Evolutionary conservation across 2,329 filamentous ascomycete genomes (phyloP).

Genomic region (Penicillium olsonii): DNA sequence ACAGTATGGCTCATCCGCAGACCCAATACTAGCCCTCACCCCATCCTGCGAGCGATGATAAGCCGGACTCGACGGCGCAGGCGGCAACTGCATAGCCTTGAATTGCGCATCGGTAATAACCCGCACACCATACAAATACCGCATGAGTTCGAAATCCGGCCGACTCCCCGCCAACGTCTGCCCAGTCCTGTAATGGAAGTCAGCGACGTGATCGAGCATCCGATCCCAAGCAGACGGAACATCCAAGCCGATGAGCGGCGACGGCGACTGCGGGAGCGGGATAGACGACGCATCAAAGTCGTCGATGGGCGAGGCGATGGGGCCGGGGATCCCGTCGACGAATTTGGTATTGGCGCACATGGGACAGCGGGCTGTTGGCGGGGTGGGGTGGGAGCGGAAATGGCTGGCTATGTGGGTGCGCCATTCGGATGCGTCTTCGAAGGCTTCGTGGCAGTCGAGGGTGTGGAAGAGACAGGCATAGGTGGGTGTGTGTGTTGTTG

Average conservation of each 20-base stretch:
- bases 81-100: slow-evolving; percentile 45
- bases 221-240: slow-evolving; percentile 40
- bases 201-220: slow-evolving; percentile 46
- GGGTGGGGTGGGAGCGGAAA: slow-evolving; percentile 44
- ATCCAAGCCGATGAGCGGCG: no score
- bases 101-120: slow-evolving; percentile 47
- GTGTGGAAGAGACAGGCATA: slow-evolving; percentile 49
- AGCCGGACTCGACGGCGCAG: slow-evolving; percentile 38
- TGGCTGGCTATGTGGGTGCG: slow-evolving; percentile 48
- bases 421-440: slow-evolving; percentile 42
- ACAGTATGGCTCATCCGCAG: slow-evolving; percentile 43
- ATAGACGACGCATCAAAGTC: background rate
- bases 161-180: slow-evolving; percentile 43
- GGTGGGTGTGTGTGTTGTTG: background rate
- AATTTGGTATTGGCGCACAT: slow-evolving; percentile 37
- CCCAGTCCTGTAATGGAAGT: slow-evolving; percentile 43
- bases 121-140: slow-evolving; percentile 44
- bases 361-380: slow-evolving; percentile 45
- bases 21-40: slow-evolving; percentile 38
- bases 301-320: slow-evolving; percentile 5
- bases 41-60: slow-evolving; percentile 41
- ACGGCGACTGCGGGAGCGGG: background rate
- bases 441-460: slow-evolving; percentile 45
- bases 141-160: slow-evolving; percentile 48
- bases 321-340: slow-evolving; percentile 19